These are phyloP conservation scores for Rubia yunnanensis DNA, from an alignment of 257 asterid species.

Conservation along the genomic window DNA sequence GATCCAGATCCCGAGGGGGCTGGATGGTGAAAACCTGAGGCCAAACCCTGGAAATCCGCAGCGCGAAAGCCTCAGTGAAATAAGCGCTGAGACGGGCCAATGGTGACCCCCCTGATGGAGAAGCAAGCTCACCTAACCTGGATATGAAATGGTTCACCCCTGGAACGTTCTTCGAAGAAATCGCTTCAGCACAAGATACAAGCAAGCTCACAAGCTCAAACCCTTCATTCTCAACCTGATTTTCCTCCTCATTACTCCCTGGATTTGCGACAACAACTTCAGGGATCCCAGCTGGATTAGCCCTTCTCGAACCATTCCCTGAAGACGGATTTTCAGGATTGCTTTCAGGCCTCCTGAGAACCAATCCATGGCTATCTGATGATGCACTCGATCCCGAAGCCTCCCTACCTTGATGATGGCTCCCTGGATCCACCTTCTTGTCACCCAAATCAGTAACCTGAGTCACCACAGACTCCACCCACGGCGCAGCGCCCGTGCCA, in stretches of 20 bases:
- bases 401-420: slow-evolving; percentile 27
- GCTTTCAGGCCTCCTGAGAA: slow-evolving; percentile 21
- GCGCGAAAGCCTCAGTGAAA: slow-evolving; percentile 77
- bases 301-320: slow-evolving; percentile 55
- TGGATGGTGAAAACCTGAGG: slow-evolving; percentile 63
- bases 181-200: slow-evolving; percentile 72
- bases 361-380: slow-evolving; percentile 46
- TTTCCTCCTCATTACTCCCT: slow-evolving; percentile 29
- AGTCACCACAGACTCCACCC: slow-evolving; percentile 64
- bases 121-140: slow-evolving; percentile 85
- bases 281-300: slow-evolving; percentile 24
- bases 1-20: slow-evolving; percentile 63
- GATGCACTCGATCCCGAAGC: slow-evolving; percentile 62
- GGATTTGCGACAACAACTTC: slow-evolving; percentile 14
- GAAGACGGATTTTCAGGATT: slow-evolving; percentile 16
- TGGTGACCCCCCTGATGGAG: slow-evolving; percentile 72
- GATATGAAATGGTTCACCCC: slow-evolving; percentile 51
- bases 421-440: slow-evolving; percentile 33
- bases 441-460: slow-evolving; percentile 45
- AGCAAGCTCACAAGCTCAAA: slow-evolving; percentile 68
- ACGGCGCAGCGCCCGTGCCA: slow-evolving; percentile 36
- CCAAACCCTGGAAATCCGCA: slow-evolving; percentile 70
- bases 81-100: slow-evolving; percentile 67
- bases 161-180: slow-evolving; percentile 46
- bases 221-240: slow-evolving; percentile 43